Evolutionary conservation across 495 filamentous ascomycete species (phyloP).

Genomic region (Penicillium atrosanguineum): DNA sequence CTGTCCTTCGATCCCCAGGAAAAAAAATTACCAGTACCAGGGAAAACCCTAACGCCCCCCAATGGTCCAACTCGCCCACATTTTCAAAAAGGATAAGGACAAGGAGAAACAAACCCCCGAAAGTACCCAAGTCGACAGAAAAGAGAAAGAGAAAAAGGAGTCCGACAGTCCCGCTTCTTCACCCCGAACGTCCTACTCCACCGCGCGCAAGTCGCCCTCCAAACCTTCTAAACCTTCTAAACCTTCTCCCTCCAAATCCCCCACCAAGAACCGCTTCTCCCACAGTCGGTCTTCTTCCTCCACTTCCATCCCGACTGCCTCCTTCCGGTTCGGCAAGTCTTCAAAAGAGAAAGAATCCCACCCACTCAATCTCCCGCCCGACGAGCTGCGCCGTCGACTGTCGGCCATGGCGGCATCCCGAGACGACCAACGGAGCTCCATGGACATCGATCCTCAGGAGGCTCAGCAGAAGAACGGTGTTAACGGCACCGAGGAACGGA

Average conservation of each 20-base stretch:
- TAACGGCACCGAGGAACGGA: slow-evolving; percentile 53
- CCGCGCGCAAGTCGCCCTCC: slow-evolving; percentile 25
- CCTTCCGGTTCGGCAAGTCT: slow-evolving; percentile 31
- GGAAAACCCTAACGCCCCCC: slow-evolving; percentile 17
- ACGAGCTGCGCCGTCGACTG: slow-evolving; percentile 69
- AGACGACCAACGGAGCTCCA: slow-evolving; percentile 57
- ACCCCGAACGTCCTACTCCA: slow-evolving; percentile 24
- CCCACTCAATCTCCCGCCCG: slow-evolving; percentile 82
- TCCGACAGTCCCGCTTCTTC: slow-evolving; percentile 14
- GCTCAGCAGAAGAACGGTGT: slow-evolving; percentile 49
- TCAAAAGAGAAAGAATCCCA: slow-evolving; percentile 69
- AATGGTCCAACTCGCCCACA: slow-evolving; percentile 38
- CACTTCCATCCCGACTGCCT: slow-evolving; percentile 22
- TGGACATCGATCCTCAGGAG: slow-evolving; percentile 76
- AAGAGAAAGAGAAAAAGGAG: slow-evolving; percentile 10
- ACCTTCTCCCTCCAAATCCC: slow-evolving; percentile 27
- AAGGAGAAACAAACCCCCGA: slow-evolving; percentile 17
- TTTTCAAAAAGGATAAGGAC: slow-evolving; percentile 39
- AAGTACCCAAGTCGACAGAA: slow-evolving; percentile 9
- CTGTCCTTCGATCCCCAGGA: slow-evolving; percentile 41
- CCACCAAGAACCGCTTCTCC: slow-evolving; percentile 27
- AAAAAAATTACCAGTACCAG: slow-evolving; percentile 16
- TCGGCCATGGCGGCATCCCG: slow-evolving; percentile 68
- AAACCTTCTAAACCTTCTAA: slow-evolving; percentile 21
- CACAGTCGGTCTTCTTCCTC: slow-evolving; percentile 37